Evolutionary conservation across 2,329 filamentous ascomycete genomes (phyloP), one percentile per base, ranked within the genome.

Genomic region (Exophiala sp.): DNA sequence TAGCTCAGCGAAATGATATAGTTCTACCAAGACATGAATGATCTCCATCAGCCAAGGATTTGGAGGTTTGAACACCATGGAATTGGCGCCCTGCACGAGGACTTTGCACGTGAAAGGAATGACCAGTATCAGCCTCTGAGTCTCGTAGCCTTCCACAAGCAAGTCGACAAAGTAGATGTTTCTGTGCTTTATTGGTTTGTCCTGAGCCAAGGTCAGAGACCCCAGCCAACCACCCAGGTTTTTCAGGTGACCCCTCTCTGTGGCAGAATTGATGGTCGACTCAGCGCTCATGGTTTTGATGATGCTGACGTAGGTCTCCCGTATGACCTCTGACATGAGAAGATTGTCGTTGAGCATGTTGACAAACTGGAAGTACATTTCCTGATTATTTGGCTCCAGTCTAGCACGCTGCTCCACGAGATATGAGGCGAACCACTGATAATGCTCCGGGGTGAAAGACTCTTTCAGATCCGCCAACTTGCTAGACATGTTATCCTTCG

Each of bases 1-100:
- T 48, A 98, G 74, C 61, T 96, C 91, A 11, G 88, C 88, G 62
- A 86, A 86, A 63, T 95, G 85, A 63, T 98, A 98, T 2, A 98
- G 77, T 64, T 98, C 94, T 61, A 95, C 87, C 29, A 98, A 77
- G 6, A 97, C 75, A 57, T 87, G 81, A 48, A 98, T 81, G 46
- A 98, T 93, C 62, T 98, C 93, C 86, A 96, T 95, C 38, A 96
- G 69, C 93, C 93, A 98, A 1, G 93, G 93, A 62, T 98, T 98
- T 1, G 93, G 93, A 9, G 91, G 90, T 50, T 83, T 85, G 71
- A 98, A 98, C 8, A 97, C 84, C 10, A 84, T 86, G 0, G 93
- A 97, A 43, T 82, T 80, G 30, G 81, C 82, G 16, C 89, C 90
- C 65, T 96, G 89, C 18, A 85, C 79, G 18, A 98, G 73, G 3